A percentile compares a stretch with the other conserved stretches of the same genome.
phyloP scores from a whole-genome alignment of 768 basidiomycete genomes.

The Kwoniella sp. region DNA sequence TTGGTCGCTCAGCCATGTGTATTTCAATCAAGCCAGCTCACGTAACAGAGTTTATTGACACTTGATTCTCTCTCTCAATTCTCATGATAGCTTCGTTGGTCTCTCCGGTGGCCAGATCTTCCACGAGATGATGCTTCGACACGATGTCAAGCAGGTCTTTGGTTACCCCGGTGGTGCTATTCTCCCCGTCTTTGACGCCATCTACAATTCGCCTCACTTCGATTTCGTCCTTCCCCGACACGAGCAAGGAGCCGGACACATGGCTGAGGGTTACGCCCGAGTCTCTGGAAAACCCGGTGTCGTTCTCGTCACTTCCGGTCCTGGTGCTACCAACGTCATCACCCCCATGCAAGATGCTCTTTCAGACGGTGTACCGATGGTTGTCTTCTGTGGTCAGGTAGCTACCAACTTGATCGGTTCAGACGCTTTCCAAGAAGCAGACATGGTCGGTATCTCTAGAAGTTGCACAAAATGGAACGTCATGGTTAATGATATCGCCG shows the following conservation, averaged over 20 bases:
- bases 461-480: conserved; percentile 99
- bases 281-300: conserved; percentile 97
- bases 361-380: conserved; percentile 87
- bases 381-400: conserved; percentile 98
- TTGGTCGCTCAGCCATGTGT: background rate
- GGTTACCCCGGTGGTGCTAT: conserved; percentile 98
- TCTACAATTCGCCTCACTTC: conserved; percentile 92
- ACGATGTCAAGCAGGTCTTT: conserved; percentile 93
- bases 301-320: conserved; percentile 95
- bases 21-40: background rate
- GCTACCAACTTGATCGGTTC: conserved; percentile 98
- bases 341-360: conserved; percentile 98
- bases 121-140: conserved; percentile 99
- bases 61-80: background rate
- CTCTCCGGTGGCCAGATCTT: conserved; percentile 96
- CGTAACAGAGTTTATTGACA: background rate
- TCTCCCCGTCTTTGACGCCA: conserved; percentile 99
- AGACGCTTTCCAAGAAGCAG: conserved; percentile 98
- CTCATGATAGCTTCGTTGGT: conserved; percentile 73
- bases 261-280: conserved; percentile 98
- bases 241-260: conserved; percentile 97
- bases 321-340: conserved; percentile 95
- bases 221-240: conserved; percentile 94
- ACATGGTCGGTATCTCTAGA: conserved; percentile 91
- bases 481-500: conserved; percentile 96